These are phyloP conservation scores for Clitopilus hobsonii DNA, from an alignment of 768 basidiomycete species.

Conservation along the genomic window DNA sequence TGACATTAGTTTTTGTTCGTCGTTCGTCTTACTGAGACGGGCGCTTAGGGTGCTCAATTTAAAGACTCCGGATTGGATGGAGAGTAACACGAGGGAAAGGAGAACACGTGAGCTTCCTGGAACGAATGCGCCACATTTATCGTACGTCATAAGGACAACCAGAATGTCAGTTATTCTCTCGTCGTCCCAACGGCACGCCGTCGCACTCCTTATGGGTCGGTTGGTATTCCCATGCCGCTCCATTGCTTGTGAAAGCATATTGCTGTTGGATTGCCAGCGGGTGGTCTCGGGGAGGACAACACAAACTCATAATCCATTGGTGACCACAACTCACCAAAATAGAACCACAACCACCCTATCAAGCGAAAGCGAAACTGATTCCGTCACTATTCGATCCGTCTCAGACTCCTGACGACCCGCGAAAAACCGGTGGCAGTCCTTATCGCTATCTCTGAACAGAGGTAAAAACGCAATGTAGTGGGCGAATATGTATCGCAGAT, in stretches of 20 bases:
- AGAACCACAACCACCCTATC: background rate
- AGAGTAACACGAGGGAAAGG: background rate
- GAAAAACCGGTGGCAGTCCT: background rate
- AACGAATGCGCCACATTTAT: background rate
- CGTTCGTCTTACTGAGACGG: too few species aligned
- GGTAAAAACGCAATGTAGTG: background rate
- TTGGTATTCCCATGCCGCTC: too few species aligned
- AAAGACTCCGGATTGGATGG: background rate
- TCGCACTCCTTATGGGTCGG: too few species aligned
- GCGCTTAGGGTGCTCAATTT: too few species aligned
- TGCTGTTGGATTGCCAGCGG: too few species aligned
- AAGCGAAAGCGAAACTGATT: background rate
- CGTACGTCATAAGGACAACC: background rate
- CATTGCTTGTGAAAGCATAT: too few species aligned
- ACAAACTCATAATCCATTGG: too few species aligned
- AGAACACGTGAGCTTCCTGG: background rate
- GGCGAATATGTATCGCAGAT: background rate
- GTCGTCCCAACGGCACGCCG: too few species aligned
- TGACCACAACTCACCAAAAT: too few species aligned
- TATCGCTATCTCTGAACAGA: background rate
- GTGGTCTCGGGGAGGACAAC: too few species aligned
- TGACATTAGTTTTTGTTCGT: too few species aligned
- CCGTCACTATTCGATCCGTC: background rate
- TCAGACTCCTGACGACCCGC: background rate
- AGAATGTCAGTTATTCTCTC: too few species aligned